These are phyloP conservation scores for Ganoderma sinense DNA, from an alignment of 1,284 basidiomycete genomes.

Conservation along the genomic window DNA sequence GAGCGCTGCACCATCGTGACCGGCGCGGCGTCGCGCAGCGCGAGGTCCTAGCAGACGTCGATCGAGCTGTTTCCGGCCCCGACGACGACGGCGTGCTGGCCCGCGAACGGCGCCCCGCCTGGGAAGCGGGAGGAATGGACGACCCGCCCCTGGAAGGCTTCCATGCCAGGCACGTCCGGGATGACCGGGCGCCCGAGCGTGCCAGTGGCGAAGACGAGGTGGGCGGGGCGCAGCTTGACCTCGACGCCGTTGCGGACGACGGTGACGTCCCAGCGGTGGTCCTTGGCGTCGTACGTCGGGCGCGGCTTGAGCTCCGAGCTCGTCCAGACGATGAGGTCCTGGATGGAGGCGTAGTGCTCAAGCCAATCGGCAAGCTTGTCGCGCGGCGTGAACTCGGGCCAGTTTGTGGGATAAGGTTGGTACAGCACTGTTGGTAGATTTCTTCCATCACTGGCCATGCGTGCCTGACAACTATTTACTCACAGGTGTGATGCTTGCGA, in stretches of 20 bases:
- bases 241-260: constrained; percentile 50
- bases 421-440: constrained; percentile 44
- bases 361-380: constrained; percentile 67
- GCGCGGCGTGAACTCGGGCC: constrained; percentile 39
- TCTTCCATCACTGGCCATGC: background rate
- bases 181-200: constrained; percentile 54
- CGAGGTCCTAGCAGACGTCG: constrained; percentile 54
- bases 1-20: constrained; percentile 42
- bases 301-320: constrained; percentile 48
- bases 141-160: constrained; percentile 49
- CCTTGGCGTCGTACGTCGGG: constrained; percentile 46
- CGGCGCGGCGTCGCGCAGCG: constrained; percentile 44
- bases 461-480: constrained; percentile 12
- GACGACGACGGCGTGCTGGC: constrained; percentile 56
- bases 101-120: constrained; percentile 46
- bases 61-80: constrained; percentile 57
- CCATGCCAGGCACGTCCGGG: constrained; percentile 50
- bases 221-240: constrained; percentile 56
- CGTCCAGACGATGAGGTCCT: constrained; percentile 72
- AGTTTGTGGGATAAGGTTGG: constrained; percentile 40
- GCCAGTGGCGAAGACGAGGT: constrained; percentile 67
- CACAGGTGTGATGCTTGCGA: constrained; percentile 44
- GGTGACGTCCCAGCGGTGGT: constrained; percentile 58
- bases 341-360: constrained; percentile 64
- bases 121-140: constrained; percentile 52